Base-by-base conservation (phyloP, 306 rosid genomes). In the Rubus parviflorus region DNA sequence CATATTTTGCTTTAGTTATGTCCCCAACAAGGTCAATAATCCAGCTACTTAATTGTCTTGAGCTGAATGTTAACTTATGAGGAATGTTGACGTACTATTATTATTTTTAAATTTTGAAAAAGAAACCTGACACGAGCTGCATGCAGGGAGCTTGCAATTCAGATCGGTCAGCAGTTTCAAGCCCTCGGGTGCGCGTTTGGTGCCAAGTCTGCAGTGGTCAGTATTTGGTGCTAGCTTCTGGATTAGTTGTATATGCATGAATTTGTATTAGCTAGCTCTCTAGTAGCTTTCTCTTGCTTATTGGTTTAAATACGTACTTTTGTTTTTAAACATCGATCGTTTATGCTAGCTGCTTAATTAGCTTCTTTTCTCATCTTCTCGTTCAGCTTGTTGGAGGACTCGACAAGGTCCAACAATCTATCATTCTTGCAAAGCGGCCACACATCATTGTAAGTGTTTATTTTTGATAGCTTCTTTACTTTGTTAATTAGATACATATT, bases 71-170 rank as follows among this genome's bases (percentile, higher is more conserved):
- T 1, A 30, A 30, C 35, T 30, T 30, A 30, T 30, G 35, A 30
- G 35, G 2, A 30, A 30, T 30, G 35, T 30, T 30, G 30, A 25
- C 30, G 30, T 25, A 30, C 35, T 30, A 30, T 1, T 30, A 30
- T 30, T 30, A 30, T 30, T 30, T 30, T 30, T 30, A 30, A 25
- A 30, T 30, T 30, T 30, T 30, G 35, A 30, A 30, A 30, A 30
- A 30, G 35, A 30, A 30, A 30, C 35, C 35, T 30, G 35, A 30
- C 2, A 30, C 35, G 35, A 30, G 35, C 35, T 30, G 35, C 35
- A 0, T 30, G 35, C 80, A 94, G 98, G 88, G 98, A 94, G 86
- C 96, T 94, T 85, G 97, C 98, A 73, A 86, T 94, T 81, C 98
- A 94, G 85, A 94, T 94, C 37, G 74, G 83, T n/a, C 89, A 92